A percentile compares a stretch with the other conserved stretches of the same genome.
Conservation (phyloP, 2,329 filamentous ascomycete species). For the Calonectria crousiana region DNA sequence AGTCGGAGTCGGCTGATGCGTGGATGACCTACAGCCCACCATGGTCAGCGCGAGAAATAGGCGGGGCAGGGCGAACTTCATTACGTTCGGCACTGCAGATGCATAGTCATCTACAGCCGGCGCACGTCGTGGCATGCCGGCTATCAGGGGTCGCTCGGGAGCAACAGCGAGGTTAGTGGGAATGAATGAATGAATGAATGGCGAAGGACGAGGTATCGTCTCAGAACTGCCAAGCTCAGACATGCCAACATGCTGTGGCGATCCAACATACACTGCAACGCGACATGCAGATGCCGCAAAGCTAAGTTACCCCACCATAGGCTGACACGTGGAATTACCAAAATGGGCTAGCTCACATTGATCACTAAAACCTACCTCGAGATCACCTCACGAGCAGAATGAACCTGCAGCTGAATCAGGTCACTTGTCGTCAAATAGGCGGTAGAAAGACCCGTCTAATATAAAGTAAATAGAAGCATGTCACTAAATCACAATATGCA, state of each 20-base stretch:
- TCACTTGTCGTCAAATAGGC: neutral
- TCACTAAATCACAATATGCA: neutral
- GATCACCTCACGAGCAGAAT: neutral
- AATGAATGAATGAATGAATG: slow-evolving; percentile 30
- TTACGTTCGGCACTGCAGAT: slow-evolving; percentile 60
- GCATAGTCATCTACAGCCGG: slow-evolving; percentile 61
- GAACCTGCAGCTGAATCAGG: neutral
- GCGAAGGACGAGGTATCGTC: slow-evolving; percentile 29
- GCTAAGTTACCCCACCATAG: neutral
- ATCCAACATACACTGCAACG: neutral
- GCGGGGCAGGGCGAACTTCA: slow-evolving; percentile 30
- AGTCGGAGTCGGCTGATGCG: slow-evolving; percentile 91
- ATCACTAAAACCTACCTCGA: neutral
- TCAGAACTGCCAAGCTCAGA: slow-evolving; percentile 7
- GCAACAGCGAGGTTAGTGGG: slow-evolving; percentile 21
- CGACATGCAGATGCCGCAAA: neutral
- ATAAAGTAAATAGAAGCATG: neutral
- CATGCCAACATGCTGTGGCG: neutral
- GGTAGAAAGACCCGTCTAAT: neutral
- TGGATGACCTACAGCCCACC: slow-evolving; percentile 79
- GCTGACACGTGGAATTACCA: neutral
- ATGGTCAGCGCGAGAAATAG: slow-evolving; percentile 25
- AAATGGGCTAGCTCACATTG: neutral
- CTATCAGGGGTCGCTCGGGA: slow-evolving; percentile 20
- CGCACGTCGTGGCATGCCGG: slow-evolving; percentile 59